Percentiles rank a stretch among this genome's conserved stretches.
Conservation (phyloP, 2,329 filamentous ascomycete genomes). For the Raffaelea albimanens region DNA sequence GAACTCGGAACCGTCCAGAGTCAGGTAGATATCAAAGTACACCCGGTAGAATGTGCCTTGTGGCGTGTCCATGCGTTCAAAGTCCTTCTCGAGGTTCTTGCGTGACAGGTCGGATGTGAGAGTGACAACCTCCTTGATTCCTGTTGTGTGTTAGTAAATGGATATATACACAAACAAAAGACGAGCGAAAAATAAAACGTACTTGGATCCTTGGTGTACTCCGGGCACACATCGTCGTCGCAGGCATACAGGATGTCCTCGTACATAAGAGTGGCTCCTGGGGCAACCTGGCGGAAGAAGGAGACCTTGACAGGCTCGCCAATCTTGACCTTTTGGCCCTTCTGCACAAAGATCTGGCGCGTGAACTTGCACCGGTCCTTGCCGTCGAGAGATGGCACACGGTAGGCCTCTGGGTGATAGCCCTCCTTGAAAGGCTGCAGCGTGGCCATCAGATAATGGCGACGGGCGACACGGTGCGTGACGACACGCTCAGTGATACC, state of each 20-base stretch:
- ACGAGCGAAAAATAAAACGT: slow-evolving; percentile 40
- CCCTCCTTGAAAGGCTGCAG: slow-evolving; percentile 98
- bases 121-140: slow-evolving; percentile 98
- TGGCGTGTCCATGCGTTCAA: slow-evolving; percentile 97
- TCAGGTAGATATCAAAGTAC: slow-evolving; percentile 76
- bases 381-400: slow-evolving; percentile 89
- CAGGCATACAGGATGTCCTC: slow-evolving; percentile 97
- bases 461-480: slow-evolving; percentile 90
- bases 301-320: slow-evolving; percentile 98
- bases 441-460: slow-evolving; percentile 98
- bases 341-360: slow-evolving; percentile 95
- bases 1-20: slow-evolving; percentile 94
- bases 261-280: slow-evolving; percentile 96
- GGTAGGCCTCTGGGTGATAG: slow-evolving; percentile 95
- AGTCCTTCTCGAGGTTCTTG: slow-evolving; percentile 98
- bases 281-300: slow-evolving; percentile 96
- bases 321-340: slow-evolving; percentile 97
- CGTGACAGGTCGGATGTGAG: slow-evolving; percentile 92
- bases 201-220: slow-evolving; percentile 99
- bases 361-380: slow-evolving; percentile 99
- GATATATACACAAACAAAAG: background rate
- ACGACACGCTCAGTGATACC: slow-evolving; percentile 96
- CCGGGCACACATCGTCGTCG: slow-evolving; percentile 94
- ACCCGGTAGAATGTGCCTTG: slow-evolving; percentile 92
- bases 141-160: slow-evolving; percentile 33